These are phyloP conservation scores for Trapa bicornis DNA, from an alignment of 345 rosid species.

Conservation along the genomic window DNA sequence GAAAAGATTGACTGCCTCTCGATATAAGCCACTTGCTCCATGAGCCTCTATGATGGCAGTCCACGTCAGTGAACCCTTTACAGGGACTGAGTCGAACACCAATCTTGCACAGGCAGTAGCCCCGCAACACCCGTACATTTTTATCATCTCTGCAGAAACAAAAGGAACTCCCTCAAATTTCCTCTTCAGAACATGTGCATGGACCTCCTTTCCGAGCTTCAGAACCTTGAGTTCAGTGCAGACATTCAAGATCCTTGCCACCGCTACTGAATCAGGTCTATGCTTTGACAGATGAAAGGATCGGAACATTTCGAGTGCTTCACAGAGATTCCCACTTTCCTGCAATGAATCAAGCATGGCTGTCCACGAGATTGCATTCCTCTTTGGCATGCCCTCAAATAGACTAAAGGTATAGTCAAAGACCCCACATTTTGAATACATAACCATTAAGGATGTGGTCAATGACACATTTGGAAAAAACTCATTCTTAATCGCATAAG, in stretches of 20 bases:
- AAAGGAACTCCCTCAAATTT: conserved; percentile 42
- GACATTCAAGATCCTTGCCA: conserved; percentile 47
- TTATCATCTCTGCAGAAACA: conserved; percentile 54
- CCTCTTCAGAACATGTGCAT: conserved; percentile 55
- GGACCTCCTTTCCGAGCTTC: conserved; percentile 72
- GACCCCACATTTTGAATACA: conserved; percentile 70
- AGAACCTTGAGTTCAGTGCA: conserved; percentile 39
- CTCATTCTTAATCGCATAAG: conserved; percentile 56
- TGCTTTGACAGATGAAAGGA: conserved; percentile 58
- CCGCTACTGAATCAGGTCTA: conserved; percentile 60
- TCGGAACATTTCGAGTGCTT: conserved; percentile 39
- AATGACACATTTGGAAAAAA: conserved; percentile 68
- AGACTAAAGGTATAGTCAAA: conserved; percentile 38
- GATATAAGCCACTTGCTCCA: conserved; percentile 28
- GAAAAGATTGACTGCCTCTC: conserved; percentile 46
- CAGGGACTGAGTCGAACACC: conserved; percentile 38
- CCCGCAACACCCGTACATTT: conserved; percentile 61
- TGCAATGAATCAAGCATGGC: conserved; percentile 56
- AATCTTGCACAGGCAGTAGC: conserved; percentile 31
- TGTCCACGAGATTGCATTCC: conserved; percentile 64
- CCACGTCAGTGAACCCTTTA: conserved; percentile 71
- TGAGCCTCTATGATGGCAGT: conserved; percentile 68
- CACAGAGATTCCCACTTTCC: conserved; percentile 23
- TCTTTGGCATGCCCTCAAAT: conserved; percentile 39
- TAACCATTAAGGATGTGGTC: conserved; percentile 56